Base-by-base conservation (phyloP, 257 asterid genomes). In the Nicotiana tabacum region DNA sequence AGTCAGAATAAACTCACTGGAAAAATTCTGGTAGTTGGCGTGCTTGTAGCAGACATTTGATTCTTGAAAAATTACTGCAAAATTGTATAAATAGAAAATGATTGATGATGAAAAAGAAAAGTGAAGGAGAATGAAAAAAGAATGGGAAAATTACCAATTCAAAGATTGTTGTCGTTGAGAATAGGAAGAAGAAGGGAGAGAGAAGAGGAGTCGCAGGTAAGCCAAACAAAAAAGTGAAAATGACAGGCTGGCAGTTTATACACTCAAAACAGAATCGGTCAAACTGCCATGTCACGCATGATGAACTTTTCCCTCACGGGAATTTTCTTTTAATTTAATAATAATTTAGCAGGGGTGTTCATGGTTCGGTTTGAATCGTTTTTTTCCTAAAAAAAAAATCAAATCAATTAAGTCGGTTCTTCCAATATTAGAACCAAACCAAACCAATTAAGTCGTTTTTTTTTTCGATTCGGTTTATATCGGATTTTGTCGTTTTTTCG, bases 21-120 rank as follows among this genome's bases (percentile, higher is more conserved):
- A 88, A 66, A 86, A 43, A 74, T 69, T 72, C 83, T 82, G 88
- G 86, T 82, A 81, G 76, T 37, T 79, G 83, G 82, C 48, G 80
- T 77, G 84, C 17, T 83, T 83, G 85, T 89, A 87, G 87, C 88
- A 86, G 81, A 53, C 83, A 84, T 90, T 85, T 82, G 90, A 89
- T 86, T 74, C 84, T 86, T 72, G 67, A 29, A 17, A 70, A 84
- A 87, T 83, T 79, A 57, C 78, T 43, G 78, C 61, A 77, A 61
- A 39, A 60, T 33, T 4, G 46, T 4, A 81, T 18, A n/a, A 48
- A 7, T 9, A 9, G 74, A 32, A 24, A 78, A 77, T n/a, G 66
- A 67, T 72, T 53, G 68, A 82, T 82, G 55, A 65, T 80, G 70
- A 64, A 77, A 17, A 74, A 48, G 7, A 27, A 9, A 66, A 21